phyloP scores from a whole-genome alignment of 768 basidiomycete species.

The Lyophyllum semitale region DNA sequence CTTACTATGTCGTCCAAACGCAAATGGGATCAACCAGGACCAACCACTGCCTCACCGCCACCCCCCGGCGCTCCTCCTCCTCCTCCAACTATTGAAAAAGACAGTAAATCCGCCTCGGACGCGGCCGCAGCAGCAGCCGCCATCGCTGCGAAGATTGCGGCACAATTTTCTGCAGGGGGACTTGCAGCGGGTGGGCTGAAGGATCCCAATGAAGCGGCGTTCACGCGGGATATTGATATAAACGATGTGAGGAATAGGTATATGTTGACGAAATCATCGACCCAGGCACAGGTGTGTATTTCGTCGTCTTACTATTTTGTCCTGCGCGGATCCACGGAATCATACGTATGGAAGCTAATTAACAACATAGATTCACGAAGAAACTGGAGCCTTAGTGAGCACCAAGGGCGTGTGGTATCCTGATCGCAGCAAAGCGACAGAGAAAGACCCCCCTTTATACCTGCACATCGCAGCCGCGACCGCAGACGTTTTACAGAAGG shows the following conservation, averaged over 20 bases:
- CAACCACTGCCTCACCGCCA: constrained; percentile 30
- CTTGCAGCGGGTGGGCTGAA: constrained; percentile 40
- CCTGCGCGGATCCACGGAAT: background rate
- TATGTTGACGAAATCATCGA: constrained; percentile 89
- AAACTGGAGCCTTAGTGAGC: constrained; percentile 89
- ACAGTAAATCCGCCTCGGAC: constrained; percentile 62
- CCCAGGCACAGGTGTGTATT: constrained; percentile 79
- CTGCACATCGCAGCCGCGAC: constrained; percentile 88
- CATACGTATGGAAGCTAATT: background rate
- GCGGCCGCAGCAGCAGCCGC: constrained; percentile 75
- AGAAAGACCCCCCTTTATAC: constrained; percentile 92
- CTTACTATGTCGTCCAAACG: constrained; percentile 66
- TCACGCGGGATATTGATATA: constrained; percentile 91
- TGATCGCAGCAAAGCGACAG: constrained; percentile 85
- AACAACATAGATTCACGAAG: constrained; percentile 74
- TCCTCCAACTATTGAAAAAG: constrained; percentile 13
- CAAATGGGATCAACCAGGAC: constrained; percentile 79
- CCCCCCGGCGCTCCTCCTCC: background rate
- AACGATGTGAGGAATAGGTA: constrained; percentile 96
- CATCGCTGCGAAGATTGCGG: constrained; percentile 94
- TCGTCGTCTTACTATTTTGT: background rate
- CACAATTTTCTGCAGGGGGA: constrained; percentile 58
- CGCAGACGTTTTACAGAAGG: constrained; percentile 63
- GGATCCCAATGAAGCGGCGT: constrained; percentile 78
- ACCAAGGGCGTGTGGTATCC: constrained; percentile 98